Percentiles rank a stretch among this genome's conserved stretches.
These are phyloP conservation scores for Moricandia arvensis DNA, from an alignment of 345 rosid genomes.

Conservation along the genomic window DNA sequence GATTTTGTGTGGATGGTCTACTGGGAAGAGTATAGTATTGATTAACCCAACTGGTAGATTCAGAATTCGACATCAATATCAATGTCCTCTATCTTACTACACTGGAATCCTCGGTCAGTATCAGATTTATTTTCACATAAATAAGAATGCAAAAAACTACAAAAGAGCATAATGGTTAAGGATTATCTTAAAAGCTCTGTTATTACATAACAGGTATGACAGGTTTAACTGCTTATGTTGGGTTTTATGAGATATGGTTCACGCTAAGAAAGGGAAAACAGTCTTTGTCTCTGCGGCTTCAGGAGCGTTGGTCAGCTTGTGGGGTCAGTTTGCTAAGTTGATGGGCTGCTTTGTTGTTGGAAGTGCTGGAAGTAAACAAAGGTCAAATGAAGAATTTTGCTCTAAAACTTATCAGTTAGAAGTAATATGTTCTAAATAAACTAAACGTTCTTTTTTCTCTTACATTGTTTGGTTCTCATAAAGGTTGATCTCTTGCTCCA, in stretches of 20 bases:
- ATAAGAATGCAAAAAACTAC: no score
- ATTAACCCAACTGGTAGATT: constrained; percentile 18
- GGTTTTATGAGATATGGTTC: constrained; percentile 48
- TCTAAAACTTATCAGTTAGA: neutral
- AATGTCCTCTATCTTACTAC: constrained; percentile 56
- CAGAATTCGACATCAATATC: constrained; percentile 41
- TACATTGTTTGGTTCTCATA: neutral
- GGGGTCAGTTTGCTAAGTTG: constrained; percentile 57
- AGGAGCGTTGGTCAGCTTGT: constrained; percentile 67
- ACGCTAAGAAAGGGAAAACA: constrained; percentile 50
- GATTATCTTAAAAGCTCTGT: constrained; percentile 10
- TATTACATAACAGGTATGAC: constrained; percentile 41
- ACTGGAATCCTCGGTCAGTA: constrained; percentile 52
- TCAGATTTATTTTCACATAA: neutral
- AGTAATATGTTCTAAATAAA: no score
- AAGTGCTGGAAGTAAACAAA: constrained; percentile 9
- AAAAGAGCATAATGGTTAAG: no score
- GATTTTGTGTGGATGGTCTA: constrained; percentile 48
- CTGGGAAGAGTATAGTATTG: constrained; percentile 60
- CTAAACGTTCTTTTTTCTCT: neutral
- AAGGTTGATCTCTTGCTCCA: constrained; percentile 45
- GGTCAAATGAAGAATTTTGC: constrained; percentile 11
- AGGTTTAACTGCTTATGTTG: constrained; percentile 58
- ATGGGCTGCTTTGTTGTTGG: constrained; percentile 53
- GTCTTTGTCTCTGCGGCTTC: constrained; percentile 53